A percentile compares a stretch with the other conserved stretches of the same genome.
Conservation (phyloP, 768 basidiomycete genomes). For the Trametes cinnabarina region DNA sequence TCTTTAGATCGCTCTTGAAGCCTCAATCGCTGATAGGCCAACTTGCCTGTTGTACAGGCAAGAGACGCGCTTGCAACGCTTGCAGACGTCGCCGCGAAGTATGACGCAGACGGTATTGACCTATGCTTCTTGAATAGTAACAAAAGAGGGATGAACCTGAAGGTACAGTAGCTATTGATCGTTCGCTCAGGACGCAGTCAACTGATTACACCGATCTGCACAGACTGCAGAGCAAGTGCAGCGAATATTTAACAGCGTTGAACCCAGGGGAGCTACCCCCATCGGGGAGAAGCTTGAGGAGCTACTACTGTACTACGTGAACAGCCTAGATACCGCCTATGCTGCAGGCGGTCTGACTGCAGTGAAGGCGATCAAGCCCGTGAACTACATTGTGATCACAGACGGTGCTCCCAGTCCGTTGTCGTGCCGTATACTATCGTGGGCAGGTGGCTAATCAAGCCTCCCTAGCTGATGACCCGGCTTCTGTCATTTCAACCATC, state of each 20-base stretch:
- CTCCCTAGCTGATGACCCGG: constrained; percentile 49
- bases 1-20: not conserved
- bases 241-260: constrained; percentile 43
- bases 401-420: constrained; percentile 59
- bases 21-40: constrained; percentile 1
- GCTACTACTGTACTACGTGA: constrained; percentile 39
- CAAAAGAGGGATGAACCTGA: constrained; percentile 35
- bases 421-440: not conserved
- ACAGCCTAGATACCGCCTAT: constrained; percentile 34
- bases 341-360: constrained; percentile 15
- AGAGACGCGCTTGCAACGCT: constrained; percentile 46
- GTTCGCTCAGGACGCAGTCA: not conserved
- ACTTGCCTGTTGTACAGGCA: constrained; percentile 35
- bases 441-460: not conserved
- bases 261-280: constrained; percentile 45
- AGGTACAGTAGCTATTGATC: constrained; percentile 28
- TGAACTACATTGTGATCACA: constrained; percentile 61
- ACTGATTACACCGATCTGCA: not conserved
- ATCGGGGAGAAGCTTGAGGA: constrained; percentile 42
- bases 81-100: constrained; percentile 45
- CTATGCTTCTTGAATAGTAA: constrained; percentile 54
- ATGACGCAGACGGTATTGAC: constrained; percentile 61
- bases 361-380: constrained; percentile 45
- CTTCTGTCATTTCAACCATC: constrained; percentile 44
- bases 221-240: constrained; percentile 41